phyloP scores from a whole-genome alignment of 495 filamentous ascomycete species.

The Echria macrotheca region DNA sequence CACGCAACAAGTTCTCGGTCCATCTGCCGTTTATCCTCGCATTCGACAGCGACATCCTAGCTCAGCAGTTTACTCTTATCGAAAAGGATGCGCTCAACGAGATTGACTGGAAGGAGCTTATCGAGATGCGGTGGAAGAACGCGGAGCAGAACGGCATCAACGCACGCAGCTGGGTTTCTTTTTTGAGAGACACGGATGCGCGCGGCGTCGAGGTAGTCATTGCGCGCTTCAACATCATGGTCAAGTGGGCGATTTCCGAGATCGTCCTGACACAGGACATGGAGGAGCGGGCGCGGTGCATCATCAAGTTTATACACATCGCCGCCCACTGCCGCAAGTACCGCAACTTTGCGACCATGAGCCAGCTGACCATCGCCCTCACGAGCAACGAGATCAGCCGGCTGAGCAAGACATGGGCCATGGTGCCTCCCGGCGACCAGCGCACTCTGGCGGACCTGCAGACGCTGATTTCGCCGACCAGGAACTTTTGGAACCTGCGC shows the following conservation, averaged over 20 bases:
- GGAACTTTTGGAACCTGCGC: constrained; percentile 86
- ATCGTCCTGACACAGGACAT: constrained; percentile 77
- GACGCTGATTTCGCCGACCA: constrained; percentile 73
- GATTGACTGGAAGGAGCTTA: constrained; percentile 95
- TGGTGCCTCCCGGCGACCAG: constrained; percentile 65
- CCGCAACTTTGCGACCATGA: constrained; percentile 95
- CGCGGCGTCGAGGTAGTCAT: constrained; percentile 93
- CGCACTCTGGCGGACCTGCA: constrained; percentile 76
- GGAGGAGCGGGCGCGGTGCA: constrained; percentile 74
- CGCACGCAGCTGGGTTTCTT: constrained; percentile 83
- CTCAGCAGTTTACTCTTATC: constrained; percentile 91
- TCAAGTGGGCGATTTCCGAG: constrained; percentile 94
- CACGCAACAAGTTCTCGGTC: constrained; percentile 29
- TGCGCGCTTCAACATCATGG: constrained; percentile 93
- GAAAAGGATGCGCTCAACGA: constrained; percentile 95
- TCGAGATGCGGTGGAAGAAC: constrained; percentile 87
- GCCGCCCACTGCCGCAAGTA: constrained; percentile 77
- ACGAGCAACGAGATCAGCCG: constrained; percentile 75
- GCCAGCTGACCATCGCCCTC: constrained; percentile 87
- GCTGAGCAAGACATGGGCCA: constrained; percentile 73
- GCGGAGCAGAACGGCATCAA: constrained; percentile 53
- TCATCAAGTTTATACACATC: constrained; percentile 90
- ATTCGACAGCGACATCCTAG: constrained; percentile 82
- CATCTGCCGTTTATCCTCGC: constrained; percentile 92
- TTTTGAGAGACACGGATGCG: constrained; percentile 72